A percentile compares a stretch with the other conserved stretches of the same genome.
phyloP scores from a whole-genome alignment of 2,329 filamentous ascomycete genomes.

The Bipolaris gigantea region DNA sequence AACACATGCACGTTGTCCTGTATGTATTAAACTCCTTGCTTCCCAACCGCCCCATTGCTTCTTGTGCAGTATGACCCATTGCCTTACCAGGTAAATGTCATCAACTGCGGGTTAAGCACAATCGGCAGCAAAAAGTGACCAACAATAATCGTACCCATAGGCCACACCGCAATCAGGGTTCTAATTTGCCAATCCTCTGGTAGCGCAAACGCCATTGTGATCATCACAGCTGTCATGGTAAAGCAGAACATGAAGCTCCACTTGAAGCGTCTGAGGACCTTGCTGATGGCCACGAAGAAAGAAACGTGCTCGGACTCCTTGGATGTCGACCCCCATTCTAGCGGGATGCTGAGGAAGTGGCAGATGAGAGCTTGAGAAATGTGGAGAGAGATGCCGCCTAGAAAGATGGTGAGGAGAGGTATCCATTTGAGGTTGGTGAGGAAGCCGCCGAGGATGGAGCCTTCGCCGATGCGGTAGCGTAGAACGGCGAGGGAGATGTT shows the following conservation, averaged over 20 bases:
- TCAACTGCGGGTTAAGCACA: conserved; percentile 75
- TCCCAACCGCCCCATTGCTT: background rate
- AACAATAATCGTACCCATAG: conserved; percentile 67
- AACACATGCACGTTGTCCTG: background rate
- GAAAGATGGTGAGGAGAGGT: conserved; percentile 72
- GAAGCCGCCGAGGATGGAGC: conserved; percentile 53
- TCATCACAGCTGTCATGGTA: conserved; percentile 61
- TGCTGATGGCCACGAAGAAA: conserved; percentile 82
- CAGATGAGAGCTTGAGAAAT: conserved; percentile 76
- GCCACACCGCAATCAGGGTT: conserved; percentile 67
- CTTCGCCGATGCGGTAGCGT: conserved; percentile 63
- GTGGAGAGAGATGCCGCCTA: conserved; percentile 79
- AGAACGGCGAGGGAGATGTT: conserved; percentile 64
- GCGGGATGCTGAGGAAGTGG: conserved; percentile 84
- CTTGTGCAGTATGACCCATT: background rate
- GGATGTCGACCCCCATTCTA: conserved; percentile 81
- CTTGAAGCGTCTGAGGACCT: conserved; percentile 78
- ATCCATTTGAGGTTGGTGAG: conserved; percentile 65
- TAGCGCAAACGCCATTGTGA: conserved; percentile 67
- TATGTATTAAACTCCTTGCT: background rate
- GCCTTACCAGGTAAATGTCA: conserved; percentile 74
- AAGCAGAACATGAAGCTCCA: conserved; percentile 64
- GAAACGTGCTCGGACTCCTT: conserved; percentile 82
- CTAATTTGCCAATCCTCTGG: conserved; percentile 58
- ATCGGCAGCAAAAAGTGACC: conserved; percentile 73